A percentile compares a stretch with the other conserved stretches of the same genome.
Evolutionary conservation across 805 yeast genomes (phyloP).

Genomic region (Isabelozyma pseudorhagii): DNA sequence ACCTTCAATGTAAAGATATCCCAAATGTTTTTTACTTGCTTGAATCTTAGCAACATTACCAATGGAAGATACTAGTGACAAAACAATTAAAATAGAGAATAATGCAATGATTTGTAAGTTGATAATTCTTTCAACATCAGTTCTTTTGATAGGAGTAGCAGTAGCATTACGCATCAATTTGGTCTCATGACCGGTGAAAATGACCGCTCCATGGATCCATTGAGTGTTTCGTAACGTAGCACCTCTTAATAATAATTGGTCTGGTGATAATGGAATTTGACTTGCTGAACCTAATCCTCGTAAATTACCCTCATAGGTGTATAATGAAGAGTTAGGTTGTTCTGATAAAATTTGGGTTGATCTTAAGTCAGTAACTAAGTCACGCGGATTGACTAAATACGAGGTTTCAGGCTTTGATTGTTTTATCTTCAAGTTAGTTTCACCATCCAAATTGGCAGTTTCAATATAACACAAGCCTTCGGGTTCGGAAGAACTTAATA

Average conservation of each 20-base stretch:
- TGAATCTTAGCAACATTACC: conserved; percentile 80
- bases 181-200: conserved; percentile 98
- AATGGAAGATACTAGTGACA: conserved; percentile 76
- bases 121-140: conserved; percentile 94
- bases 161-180: conserved; percentile 98
- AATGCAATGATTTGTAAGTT: conserved; percentile 88
- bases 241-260: conserved; percentile 89
- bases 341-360: conserved; percentile 62
- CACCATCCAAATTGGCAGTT: conserved; percentile 97
- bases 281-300: conserved; percentile 49
- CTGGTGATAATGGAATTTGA: conserved; percentile 75
- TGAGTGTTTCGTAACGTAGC: conserved; percentile 93
- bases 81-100: conserved; percentile 71
- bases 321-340: conserved; percentile 89
- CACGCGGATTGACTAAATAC: conserved; percentile 61
- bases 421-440: conserved; percentile 92
- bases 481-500: conserved; percentile 92
- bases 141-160: conserved; percentile 95
- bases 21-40: conserved; percentile 48
- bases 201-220: conserved; percentile 91
- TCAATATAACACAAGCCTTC: conserved; percentile 97
- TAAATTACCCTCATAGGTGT: conserved; percentile 91
- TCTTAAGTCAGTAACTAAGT: conserved; percentile 33
- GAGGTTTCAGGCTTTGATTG: conserved; percentile 83
- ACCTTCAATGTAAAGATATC: conserved; percentile 67